A percentile compares a stretch with the other conserved stretches of the same genome.
phyloP scores from a whole-genome alignment of 257 asterid genomes.

The Cordia subcordata region DNA sequence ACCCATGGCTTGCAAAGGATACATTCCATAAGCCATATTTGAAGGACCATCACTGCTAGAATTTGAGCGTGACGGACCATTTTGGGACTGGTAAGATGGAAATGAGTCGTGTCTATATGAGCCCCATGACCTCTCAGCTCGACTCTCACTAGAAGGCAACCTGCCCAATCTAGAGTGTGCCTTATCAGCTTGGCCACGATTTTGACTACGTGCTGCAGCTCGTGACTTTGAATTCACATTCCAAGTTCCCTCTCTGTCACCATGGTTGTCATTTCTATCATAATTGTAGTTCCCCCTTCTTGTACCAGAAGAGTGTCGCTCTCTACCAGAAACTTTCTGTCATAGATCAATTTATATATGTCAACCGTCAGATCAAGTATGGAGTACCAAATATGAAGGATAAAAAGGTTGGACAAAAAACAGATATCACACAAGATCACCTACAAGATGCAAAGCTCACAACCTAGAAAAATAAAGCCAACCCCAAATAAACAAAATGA shows the following conservation, averaged over 20 bases:
- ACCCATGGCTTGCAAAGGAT: conserved; percentile 49
- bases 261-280: conserved; percentile 57
- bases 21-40: conserved; percentile 52
- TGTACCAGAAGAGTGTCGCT: conserved; percentile 60
- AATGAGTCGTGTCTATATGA: conserved; percentile 31
- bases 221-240: conserved; percentile 60
- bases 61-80: conserved; percentile 58
- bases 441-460: background rate
- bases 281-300: conserved; percentile 77
- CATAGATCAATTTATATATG: background rate
- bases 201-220: conserved; percentile 51
- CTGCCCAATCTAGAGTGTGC: conserved; percentile 59
- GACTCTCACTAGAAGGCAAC: conserved; percentile 46
- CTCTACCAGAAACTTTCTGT: conserved; percentile 30
- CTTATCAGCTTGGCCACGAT: conserved; percentile 65
- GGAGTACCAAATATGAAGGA: background rate
- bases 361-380: background rate
- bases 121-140: conserved; percentile 63
- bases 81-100: conserved; percentile 57
- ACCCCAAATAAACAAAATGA: background rate
- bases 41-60: conserved; percentile 50
- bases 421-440: background rate
- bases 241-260: conserved; percentile 82
- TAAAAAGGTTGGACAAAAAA: background rate
- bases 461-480: background rate